Percentiles rank a stretch among this genome's conserved stretches.
phyloP scores from a whole-genome alignment of 345 rosid species.

The Pseudoturritis turrita region DNA sequence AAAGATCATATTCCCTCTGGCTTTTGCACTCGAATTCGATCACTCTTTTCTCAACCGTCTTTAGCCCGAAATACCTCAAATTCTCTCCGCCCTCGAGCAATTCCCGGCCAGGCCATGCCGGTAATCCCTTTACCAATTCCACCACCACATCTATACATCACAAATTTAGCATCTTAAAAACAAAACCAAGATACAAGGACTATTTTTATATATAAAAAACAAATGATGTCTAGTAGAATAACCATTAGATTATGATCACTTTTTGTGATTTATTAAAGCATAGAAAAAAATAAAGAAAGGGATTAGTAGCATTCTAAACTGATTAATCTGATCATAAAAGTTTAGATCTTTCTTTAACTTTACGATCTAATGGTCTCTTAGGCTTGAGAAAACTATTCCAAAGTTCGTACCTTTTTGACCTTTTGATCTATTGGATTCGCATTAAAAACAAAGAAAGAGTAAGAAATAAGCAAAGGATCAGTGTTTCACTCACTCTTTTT shows the following conservation, averaged over 20 bases:
- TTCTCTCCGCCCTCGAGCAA: slow-evolving; percentile 66
- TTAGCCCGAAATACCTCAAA: slow-evolving; percentile 63
- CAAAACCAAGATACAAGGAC: neutral
- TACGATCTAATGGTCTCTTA: slow-evolving; percentile 6
- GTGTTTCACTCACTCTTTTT: slow-evolving; percentile 59
- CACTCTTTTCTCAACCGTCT: slow-evolving; percentile 50
- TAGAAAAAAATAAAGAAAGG: neutral
- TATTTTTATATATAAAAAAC: neutral
- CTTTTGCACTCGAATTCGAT: slow-evolving; percentile 72
- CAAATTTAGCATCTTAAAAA: neutral
- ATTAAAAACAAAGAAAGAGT: slow-evolving; percentile 18
- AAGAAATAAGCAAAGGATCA: slow-evolving; percentile 28
- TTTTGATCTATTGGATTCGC: slow-evolving; percentile 10
- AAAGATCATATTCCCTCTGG: slow-evolving; percentile 75
- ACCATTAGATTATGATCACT: neutral
- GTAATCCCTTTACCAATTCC: slow-evolving; percentile 56
- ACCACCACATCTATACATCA: slow-evolving; percentile 53
- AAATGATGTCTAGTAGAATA: neutral
- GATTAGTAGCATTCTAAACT: neutral
- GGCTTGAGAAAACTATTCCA: neutral
- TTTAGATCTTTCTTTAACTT: slow-evolving; percentile 21
- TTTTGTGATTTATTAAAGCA: neutral
- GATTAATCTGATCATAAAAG: neutral
- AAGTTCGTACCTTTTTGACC: slow-evolving; percentile 16
- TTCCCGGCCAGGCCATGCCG: slow-evolving; percentile 78